These are phyloP conservation scores for Hypoxylon sp. DNA, from an alignment of 2,329 filamentous ascomycete genomes.

Conservation along the genomic window DNA sequence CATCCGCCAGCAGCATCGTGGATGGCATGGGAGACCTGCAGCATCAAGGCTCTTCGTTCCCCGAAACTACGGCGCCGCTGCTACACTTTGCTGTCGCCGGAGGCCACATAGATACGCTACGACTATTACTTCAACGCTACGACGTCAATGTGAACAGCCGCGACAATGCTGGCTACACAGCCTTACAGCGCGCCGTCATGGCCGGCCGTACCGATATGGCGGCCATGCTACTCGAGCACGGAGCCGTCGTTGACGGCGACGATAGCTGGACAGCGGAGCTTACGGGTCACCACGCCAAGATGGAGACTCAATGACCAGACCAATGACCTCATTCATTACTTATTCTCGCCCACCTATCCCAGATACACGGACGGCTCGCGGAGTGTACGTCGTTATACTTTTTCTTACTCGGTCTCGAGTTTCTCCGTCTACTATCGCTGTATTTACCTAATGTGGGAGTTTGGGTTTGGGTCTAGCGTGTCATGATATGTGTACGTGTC, in stretches of 20 bases:
- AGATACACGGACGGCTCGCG: constrained; percentile 10
- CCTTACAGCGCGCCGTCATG: constrained; percentile 54
- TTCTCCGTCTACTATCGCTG: constrained; percentile 28
- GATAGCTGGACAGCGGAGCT: constrained; percentile 46
- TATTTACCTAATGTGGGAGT: constrained; percentile 35
- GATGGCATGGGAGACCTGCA: constrained; percentile 38
- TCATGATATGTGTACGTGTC: constrained; percentile 20
- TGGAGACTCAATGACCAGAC: constrained; percentile 36
- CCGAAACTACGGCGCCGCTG: constrained; percentile 52
- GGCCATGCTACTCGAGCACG: constrained; percentile 52
- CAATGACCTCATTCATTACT: constrained; percentile 11
- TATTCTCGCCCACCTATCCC: constrained; percentile 6
- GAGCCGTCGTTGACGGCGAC: constrained; percentile 51
- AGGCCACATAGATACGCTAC: constrained; percentile 52
- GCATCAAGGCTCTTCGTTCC: constrained; percentile 44
- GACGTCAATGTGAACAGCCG: constrained; percentile 53
- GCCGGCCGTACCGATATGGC: constrained; percentile 54
- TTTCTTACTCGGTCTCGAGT: constrained; percentile 18
- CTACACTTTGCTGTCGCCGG: constrained; percentile 55
- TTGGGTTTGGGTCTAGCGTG: constrained; percentile 20
- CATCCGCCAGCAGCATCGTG: constrained; percentile 34
- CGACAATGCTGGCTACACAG: constrained; percentile 52
- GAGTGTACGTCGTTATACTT: constrained; percentile 35
- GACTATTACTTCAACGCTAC: constrained; percentile 51
- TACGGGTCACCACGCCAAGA: constrained; percentile 38